phyloP scores from a whole-genome alignment of 768 basidiomycete genomes.

The Kwoniella heveanensis region DNA sequence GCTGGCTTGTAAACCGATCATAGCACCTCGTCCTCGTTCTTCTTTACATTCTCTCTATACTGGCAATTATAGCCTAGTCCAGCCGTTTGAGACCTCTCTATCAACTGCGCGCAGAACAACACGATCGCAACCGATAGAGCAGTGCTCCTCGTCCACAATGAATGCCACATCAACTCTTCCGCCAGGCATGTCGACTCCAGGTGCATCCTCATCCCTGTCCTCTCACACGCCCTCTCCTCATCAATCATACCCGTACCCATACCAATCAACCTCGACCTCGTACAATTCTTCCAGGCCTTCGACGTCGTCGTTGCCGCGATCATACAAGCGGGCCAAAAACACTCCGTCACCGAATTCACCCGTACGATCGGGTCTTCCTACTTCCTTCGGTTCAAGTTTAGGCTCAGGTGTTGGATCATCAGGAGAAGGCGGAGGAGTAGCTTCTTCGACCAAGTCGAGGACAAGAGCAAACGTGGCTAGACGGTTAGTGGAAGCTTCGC shows the following conservation, averaged over 20 bases:
- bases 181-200: constrained; percentile 12
- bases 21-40: too few relatives aligned
- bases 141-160: too few relatives aligned
- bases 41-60: too few relatives aligned
- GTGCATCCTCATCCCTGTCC: not conserved
- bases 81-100: too few relatives aligned
- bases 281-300: constrained; percentile 23
- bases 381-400: not conserved
- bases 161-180: constrained; percentile 1
- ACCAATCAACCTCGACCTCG: not conserved
- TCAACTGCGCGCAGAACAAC: not conserved
- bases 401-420: constrained; percentile 2
- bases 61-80: too few relatives aligned
- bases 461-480: constrained; percentile 14
- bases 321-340: constrained; percentile 31
- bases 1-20: too few relatives aligned
- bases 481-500: constrained; percentile 14
- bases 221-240: constrained; percentile 15
- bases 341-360: constrained; percentile 28
- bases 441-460: constrained; percentile 10
- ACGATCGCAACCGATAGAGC: too few relatives aligned
- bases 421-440: not conserved
- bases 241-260: not conserved
- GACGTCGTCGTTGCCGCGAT: constrained; percentile 23
- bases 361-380: not conserved